A percentile compares a stretch with the other conserved stretches of the same genome.
phyloP scores from a whole-genome alignment of 257 asterid species.

The Solanum rostratum region DNA sequence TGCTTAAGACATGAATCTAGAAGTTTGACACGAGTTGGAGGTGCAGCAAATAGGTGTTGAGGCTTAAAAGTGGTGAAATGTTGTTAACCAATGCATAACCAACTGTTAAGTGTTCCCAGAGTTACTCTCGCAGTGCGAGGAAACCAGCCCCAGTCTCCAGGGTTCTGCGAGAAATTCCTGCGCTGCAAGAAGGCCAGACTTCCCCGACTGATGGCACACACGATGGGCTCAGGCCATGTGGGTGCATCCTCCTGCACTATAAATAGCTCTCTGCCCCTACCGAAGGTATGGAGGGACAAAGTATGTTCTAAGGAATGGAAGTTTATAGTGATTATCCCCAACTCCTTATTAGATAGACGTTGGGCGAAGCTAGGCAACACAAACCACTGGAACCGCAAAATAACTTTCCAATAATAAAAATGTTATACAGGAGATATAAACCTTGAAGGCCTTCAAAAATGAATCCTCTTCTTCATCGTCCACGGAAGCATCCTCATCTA shows the following conservation, averaged over 20 bases:
- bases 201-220: background rate
- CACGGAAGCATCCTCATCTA: constrained; percentile 61
- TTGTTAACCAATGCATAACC: background rate
- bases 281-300: background rate
- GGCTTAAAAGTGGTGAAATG: background rate
- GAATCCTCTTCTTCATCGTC: constrained; percentile 97
- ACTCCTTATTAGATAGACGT: background rate
- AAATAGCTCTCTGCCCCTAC: background rate
- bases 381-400: background rate
- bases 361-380: background rate
- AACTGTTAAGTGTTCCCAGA: background rate
- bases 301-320: background rate
- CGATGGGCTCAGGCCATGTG: background rate
- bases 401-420: background rate
- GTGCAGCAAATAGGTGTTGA: background rate
- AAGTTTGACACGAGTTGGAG: background rate
- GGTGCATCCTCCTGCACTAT: background rate
- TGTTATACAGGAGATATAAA: constrained; percentile 7
- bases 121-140: background rate
- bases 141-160: background rate
- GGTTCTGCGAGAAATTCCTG: background rate
- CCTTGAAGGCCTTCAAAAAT: constrained; percentile 96
- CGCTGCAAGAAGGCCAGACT: background rate
- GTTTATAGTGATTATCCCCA: background rate
- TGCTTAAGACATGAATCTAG: background rate